Base-by-base conservation (phyloP, 2,329 filamentous ascomycete species). In the Stagonosporopsis cucurbitacearum region DNA sequence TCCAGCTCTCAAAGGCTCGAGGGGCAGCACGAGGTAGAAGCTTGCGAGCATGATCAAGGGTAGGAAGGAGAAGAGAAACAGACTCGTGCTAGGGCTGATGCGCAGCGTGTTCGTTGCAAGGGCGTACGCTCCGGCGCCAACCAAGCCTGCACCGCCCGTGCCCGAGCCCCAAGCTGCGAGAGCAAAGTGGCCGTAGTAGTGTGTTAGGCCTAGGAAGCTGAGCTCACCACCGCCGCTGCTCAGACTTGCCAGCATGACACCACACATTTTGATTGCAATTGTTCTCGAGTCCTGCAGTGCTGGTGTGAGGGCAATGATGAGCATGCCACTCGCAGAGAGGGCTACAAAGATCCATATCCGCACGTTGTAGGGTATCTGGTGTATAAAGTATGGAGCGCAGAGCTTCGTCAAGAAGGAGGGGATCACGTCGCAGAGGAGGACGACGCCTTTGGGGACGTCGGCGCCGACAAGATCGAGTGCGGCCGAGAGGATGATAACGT, bases 391-490 rank as follows among this genome's bases (percentile, higher is more conserved):
- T 0, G 95, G 95, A 0, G 91, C 92, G 68, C 92, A 80, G 44
- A 98, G 84, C 75, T 98, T 98, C 46, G 89, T 91, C 50, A 90
- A 75, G 77, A 99, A 96, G 11, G 91, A 92, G 1, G 95, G 95
- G 20, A 96, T 81, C 50, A 98, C 92, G 75, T 97, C 92, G 73
- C 92, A 92, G 59, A 98, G 90, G 50, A 98, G 88, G 51, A 99
- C 94, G 53, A 96, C 85, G 66, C 91, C 92, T 76, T 98, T 98
- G 45, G 95, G 95, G 1, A 97, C 83, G 62, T 81, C 75, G 28
- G 91, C 88, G 32, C 94, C 94, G 66, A 98, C 95, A 59, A 99
- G 90, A 71, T 99, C 95, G 68, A 97, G 90, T 3, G 95, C 95
- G 32, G 95, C 91, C 26, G 92, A 96, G 69, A 99, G 89, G 72